Evolutionary conservation across 1,284 basidiomycete genomes (phyloP).

Genomic region (Leccinum subatratum): DNA sequence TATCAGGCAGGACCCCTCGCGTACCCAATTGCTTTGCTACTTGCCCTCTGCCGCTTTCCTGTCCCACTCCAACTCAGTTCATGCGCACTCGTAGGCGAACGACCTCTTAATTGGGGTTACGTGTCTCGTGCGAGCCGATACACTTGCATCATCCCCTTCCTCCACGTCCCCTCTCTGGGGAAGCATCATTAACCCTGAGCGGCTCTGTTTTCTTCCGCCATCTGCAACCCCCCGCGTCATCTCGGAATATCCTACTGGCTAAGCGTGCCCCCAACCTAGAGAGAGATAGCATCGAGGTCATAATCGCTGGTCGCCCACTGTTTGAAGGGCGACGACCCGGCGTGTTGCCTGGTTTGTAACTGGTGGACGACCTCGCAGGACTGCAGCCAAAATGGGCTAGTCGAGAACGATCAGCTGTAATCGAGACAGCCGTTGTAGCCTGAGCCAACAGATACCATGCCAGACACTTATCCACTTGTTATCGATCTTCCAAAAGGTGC

Average conservation of each 20-base stretch:
- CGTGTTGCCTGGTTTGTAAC: slow-evolving; percentile 65
- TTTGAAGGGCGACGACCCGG: slow-evolving; percentile 53
- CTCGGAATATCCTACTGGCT: slow-evolving; percentile 78
- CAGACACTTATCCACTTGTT: slow-evolving; percentile 59
- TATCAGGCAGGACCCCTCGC: slow-evolving; percentile 81
- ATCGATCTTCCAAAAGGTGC: slow-evolving; percentile 71
- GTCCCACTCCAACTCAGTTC: too few species aligned
- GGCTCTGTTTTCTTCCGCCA: slow-evolving; percentile 83
- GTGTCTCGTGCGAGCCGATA: too few species aligned
- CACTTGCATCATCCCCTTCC: too few species aligned
- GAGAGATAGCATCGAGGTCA: slow-evolving; percentile 67
- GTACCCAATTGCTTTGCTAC: too few species aligned
- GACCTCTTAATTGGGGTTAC: too few species aligned
- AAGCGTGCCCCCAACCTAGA: slow-evolving; percentile 74
- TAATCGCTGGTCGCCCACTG: slow-evolving; percentile 58
- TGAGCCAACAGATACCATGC: slow-evolving; percentile 45
- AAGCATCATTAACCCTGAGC: slow-evolving; percentile 89
- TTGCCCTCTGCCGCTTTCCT: too few species aligned
- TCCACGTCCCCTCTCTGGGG: slow-evolving; percentile 91
- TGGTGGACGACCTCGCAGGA: slow-evolving; percentile 74
- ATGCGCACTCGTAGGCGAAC: too few species aligned
- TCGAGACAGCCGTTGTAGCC: slow-evolving; percentile 54
- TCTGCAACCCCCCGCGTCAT: slow-evolving; percentile 67
- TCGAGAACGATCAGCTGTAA: slow-evolving; percentile 59
- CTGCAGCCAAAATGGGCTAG: slow-evolving; percentile 72